These are phyloP conservation scores for Colletotrichum sp. DNA, from an alignment of 2,329 filamentous ascomycete genomes.

Conservation along the genomic window DNA sequence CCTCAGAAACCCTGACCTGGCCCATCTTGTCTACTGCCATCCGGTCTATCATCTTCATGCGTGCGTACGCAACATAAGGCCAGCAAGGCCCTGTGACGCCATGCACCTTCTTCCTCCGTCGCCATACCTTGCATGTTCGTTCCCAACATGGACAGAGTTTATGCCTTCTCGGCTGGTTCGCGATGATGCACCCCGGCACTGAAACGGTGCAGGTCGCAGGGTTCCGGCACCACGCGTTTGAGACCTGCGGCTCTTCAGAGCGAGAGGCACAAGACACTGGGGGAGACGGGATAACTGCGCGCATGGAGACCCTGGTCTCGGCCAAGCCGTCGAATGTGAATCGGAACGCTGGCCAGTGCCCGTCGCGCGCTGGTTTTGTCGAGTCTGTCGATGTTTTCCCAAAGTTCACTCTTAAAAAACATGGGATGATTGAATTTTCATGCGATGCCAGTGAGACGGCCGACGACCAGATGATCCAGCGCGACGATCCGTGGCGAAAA, in stretches of 20 bases:
- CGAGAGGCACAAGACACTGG: neutral
- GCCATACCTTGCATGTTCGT: conserved; percentile 12
- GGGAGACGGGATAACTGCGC: neutral
- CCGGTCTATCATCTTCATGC: conserved; percentile 16
- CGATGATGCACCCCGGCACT: conserved; percentile 19
- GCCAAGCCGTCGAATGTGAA: conserved; percentile 9
- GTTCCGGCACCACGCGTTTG: conserved; percentile 34
- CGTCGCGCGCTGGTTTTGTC: conserved; percentile 10
- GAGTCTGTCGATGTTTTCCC: neutral
- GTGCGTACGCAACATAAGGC: neutral
- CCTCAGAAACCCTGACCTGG: conserved; percentile 14
- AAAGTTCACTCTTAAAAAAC: neutral
- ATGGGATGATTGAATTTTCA: conserved; percentile 13
- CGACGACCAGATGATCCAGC: conserved; percentile 12
- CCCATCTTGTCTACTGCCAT: conserved; percentile 12
- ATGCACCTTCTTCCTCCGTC: neutral
- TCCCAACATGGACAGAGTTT: conserved; percentile 18
- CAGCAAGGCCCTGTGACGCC: conserved; percentile 6
- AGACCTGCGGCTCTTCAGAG: conserved; percentile 30
- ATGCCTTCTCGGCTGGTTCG: conserved; percentile 5
- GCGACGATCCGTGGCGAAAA: conserved; percentile 1
- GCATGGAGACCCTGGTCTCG: conserved; percentile 5
- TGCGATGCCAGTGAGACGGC: conserved; percentile 6
- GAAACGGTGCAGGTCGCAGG: conserved; percentile 36
- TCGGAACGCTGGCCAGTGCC: conserved; percentile 9